Percentiles rank a stretch among this genome's conserved stretches.
Evolutionary conservation across 768 basidiomycete species (phyloP).

Genomic region (Boletus edulis): DNA sequence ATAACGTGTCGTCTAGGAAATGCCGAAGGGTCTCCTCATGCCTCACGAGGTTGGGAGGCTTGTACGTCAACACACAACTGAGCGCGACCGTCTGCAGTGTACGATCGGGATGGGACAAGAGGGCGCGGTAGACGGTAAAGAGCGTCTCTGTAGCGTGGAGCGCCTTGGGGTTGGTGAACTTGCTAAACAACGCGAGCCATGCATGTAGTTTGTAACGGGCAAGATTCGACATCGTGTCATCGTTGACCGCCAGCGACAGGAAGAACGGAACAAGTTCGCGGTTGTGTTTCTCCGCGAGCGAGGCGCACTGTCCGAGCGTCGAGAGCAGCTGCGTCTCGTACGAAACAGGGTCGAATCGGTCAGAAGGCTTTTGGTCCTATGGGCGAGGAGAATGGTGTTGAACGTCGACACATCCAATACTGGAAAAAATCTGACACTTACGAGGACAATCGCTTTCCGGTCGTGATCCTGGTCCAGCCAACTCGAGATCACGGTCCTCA

Average conservation of each 20-base stretch:
- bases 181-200: constrained; percentile 86
- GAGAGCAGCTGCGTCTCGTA: constrained; percentile 83
- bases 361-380: constrained; percentile 41
- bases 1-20: constrained; percentile 81
- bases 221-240: constrained; percentile 38
- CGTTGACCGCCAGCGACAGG: constrained; percentile 43
- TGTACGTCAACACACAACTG: constrained; percentile 81
- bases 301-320: constrained; percentile 63
- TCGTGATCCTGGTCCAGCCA: constrained; percentile 42
- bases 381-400: background rate
- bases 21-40: constrained; percentile 64
- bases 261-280: constrained; percentile 87
- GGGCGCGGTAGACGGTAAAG: constrained; percentile 60
- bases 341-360: constrained; percentile 67
- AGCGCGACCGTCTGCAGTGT: constrained; percentile 73
- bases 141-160: constrained; percentile 67
- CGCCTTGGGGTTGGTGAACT: constrained; percentile 92
- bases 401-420: background rate
- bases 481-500: constrained; percentile 44
- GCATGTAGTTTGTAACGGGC: constrained; percentile 61
- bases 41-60: constrained; percentile 50
- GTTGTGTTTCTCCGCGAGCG: constrained; percentile 82
- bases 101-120: constrained; percentile 84
- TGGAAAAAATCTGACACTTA: constrained; percentile 18
- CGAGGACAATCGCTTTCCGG: constrained; percentile 33